Evolutionary conservation across 495 filamentous ascomycete genomes (phyloP).

Genomic region (Aspergillus bertholletiae): DNA sequence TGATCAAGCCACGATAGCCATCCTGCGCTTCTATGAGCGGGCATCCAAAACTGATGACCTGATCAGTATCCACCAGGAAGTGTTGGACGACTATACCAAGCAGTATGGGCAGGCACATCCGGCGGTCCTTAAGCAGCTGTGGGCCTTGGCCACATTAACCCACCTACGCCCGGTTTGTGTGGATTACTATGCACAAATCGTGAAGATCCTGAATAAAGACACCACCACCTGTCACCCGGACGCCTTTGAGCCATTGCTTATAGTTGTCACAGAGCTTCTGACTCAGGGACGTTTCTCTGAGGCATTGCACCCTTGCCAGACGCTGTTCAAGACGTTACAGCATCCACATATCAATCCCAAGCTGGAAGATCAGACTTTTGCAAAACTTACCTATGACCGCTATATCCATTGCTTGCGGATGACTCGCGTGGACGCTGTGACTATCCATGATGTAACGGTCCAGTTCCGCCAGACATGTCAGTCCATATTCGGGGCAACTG

Average conservation of each 20-base stretch:
- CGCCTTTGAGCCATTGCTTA: slow-evolving; percentile 34
- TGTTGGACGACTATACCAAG: slow-evolving; percentile 29
- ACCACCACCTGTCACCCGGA: slow-evolving; percentile 26
- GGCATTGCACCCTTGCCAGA: slow-evolving; percentile 25
- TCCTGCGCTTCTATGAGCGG: slow-evolving; percentile 30
- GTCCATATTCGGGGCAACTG: slow-evolving; percentile 28
- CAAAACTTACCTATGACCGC: slow-evolving; percentile 27
- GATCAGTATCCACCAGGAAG: slow-evolving; percentile 27
- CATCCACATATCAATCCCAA: slow-evolving; percentile 26
- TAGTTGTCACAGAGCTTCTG: slow-evolving; percentile 34
- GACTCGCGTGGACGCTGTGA: slow-evolving; percentile 22
- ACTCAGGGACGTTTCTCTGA: slow-evolving; percentile 34
- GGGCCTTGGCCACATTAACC: slow-evolving; percentile 34
- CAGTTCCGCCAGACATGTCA: slow-evolving; percentile 32
- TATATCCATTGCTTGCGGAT: slow-evolving; percentile 32
- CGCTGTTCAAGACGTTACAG: slow-evolving; percentile 33
- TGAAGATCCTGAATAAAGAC: slow-evolving; percentile 32
- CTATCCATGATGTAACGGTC: slow-evolving; percentile 32
- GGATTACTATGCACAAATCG: slow-evolving; percentile 37
- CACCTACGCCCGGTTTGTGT: slow-evolving; percentile 29
- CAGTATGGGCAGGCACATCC: slow-evolving; percentile 28
- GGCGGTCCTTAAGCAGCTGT: slow-evolving; percentile 31
- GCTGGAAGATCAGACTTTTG: slow-evolving; percentile 28
- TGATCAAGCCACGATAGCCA: slow-evolving; percentile 21
- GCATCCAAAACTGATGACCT: slow-evolving; percentile 32